A percentile compares a stretch with the other conserved stretches of the same genome.
These are phyloP conservation scores for Climacium dendroides DNA, from an alignment of 225 moss, liverwort and hornwort species.

Conservation along the genomic window DNA sequence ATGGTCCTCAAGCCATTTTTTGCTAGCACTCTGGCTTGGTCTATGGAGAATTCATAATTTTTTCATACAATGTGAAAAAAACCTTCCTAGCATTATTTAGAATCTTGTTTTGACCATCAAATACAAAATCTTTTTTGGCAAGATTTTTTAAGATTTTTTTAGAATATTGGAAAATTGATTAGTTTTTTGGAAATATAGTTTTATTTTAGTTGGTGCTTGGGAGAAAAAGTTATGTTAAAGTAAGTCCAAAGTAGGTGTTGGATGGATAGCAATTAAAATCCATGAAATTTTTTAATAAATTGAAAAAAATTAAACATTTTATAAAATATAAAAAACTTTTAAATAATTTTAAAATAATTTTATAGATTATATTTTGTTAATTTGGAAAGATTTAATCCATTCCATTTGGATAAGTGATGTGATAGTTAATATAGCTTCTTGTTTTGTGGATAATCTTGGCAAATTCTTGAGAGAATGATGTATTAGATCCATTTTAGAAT, in stretches of 20 bases:
- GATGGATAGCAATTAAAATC: not conserved
- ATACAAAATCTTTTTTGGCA: no score
- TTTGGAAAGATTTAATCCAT: not conserved
- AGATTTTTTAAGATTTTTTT: not conserved
- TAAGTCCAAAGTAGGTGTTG: rapidly evolving
- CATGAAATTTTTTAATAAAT: rapidly evolving
- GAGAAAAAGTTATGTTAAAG: rapidly evolving
- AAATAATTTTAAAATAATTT: no score
- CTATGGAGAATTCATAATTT: no score
- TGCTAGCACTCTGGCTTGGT: no score
- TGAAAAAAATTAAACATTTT: not conserved
- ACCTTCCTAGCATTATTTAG: no score
- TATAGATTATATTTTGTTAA: not conserved
- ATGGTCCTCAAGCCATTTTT: no score
- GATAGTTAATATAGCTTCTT: not conserved
- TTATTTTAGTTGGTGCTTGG: not conserved
- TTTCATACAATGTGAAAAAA: no score
- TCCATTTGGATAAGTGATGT: not conserved
- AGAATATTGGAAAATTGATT: not conserved
- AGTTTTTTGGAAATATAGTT: not conserved
- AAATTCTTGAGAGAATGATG: not conserved
- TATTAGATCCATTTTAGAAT: rapidly evolving
- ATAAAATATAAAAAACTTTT: no score
- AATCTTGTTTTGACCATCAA: not conserved
- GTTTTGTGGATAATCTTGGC: not conserved